A percentile compares a stretch with the other conserved stretches of the same genome.
These are phyloP conservation scores for Austroboletus niveus DNA, from an alignment of 1,284 basidiomycete genomes.

Conservation along the genomic window DNA sequence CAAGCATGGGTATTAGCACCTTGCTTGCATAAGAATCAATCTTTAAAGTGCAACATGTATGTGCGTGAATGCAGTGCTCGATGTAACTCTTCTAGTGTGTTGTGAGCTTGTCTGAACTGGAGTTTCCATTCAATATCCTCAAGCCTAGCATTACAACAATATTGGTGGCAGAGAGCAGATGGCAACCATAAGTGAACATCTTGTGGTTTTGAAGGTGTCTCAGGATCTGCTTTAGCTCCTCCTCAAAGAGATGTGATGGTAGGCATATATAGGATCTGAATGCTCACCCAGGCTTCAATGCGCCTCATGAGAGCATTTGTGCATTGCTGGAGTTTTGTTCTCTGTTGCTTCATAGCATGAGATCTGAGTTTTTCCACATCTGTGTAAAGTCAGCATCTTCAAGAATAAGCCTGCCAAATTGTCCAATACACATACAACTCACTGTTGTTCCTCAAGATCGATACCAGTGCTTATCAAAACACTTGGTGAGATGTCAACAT, in stretches of 20 bases:
- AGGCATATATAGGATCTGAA: not conserved
- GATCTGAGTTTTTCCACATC: not conserved
- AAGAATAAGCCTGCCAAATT: not conserved
- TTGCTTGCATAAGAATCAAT: not conserved
- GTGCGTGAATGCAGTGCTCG: not conserved
- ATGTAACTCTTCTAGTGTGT: not conserved
- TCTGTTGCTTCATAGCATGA: not conserved
- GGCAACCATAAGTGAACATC: not conserved
- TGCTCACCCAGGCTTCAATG: not conserved
- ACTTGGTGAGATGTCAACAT: not conserved
- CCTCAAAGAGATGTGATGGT: too few relatives aligned
- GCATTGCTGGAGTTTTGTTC: not conserved
- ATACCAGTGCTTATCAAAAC: not conserved
- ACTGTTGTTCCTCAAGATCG: slow-evolving; percentile 2
- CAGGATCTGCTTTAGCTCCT: too few relatives aligned
- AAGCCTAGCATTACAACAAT: not conserved
- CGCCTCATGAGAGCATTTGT: not conserved
- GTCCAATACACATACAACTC: not conserved
- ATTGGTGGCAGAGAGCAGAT: not conserved
- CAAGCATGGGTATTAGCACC: not conserved
- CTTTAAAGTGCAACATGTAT: not conserved
- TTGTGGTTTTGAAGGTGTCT: not conserved
- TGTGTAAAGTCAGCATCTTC: not conserved
- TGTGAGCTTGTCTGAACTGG: not conserved
- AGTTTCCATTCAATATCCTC: not conserved